phyloP scores from a whole-genome alignment of 2,329 filamentous ascomycete genomes.

The Aureobasidium sp. region DNA sequence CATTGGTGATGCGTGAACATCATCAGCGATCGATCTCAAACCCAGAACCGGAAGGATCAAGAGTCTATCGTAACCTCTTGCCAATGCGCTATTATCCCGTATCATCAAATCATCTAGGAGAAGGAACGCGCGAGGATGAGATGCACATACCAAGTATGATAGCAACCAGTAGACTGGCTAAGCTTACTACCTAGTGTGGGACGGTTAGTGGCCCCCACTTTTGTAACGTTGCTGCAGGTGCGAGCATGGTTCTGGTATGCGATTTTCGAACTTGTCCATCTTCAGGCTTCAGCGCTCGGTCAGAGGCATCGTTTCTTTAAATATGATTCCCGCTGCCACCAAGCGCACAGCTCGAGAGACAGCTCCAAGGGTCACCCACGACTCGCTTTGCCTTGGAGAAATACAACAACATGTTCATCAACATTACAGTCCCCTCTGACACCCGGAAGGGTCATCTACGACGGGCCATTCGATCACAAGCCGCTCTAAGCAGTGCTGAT shows the following conservation, averaged over 20 bases:
- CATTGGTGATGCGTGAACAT: background rate
- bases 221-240: background rate
- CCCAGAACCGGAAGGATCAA: too few species aligned
- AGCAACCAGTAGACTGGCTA: background rate
- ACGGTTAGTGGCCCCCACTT: background rate
- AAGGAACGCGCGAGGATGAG: too few species aligned
- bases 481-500: background rate
- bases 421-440: background rate
- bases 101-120: background rate
- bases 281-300: background rate
- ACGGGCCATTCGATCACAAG: constrained; percentile 4
- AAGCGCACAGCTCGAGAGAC: background rate
- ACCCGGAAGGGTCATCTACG: background rate
- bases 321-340: background rate
- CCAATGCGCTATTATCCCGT: background rate
- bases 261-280: background rate
- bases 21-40: background rate
- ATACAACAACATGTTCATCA: constrained; percentile 3
- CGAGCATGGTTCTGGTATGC: background rate
- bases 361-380: background rate
- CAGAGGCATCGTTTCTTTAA: background rate
- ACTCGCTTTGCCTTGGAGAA: background rate
- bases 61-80: background rate
- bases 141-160: background rate
- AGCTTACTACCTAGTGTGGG: background rate